Conservation (phyloP, 805 yeast species). For the Saccharomycopsis fibuligera region DNA sequence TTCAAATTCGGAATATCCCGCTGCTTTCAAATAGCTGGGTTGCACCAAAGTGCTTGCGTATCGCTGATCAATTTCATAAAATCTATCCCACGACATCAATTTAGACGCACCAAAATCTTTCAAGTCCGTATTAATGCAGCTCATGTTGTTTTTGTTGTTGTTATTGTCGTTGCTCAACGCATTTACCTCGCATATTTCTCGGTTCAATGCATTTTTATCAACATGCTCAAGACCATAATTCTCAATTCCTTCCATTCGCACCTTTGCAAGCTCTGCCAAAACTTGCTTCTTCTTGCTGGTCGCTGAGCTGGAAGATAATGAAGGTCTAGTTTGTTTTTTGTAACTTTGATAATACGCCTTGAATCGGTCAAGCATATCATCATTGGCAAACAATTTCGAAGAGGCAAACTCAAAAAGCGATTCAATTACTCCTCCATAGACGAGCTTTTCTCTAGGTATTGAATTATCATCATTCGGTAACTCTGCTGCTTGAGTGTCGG, state of each 20-base stretch:
- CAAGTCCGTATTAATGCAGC: too few species aligned
- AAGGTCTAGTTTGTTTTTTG: background rate
- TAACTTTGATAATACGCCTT: background rate
- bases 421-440: background rate
- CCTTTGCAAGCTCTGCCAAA: conserved; percentile 6
- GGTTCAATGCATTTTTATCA: conserved; percentile 10
- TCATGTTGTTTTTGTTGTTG: background rate
- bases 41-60: conserved; percentile 35
- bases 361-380: conserved; percentile 1
- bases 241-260: conserved; percentile 8
- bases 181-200: conserved; percentile 22
- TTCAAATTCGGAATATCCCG: conserved; percentile 25
- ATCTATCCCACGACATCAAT: conserved; percentile 32
- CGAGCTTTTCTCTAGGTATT: background rate
- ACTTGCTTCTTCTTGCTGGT: conserved; percentile 2
- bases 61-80: conserved; percentile 40
- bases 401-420: background rate
- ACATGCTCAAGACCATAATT: conserved; percentile 22
- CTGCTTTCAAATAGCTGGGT: conserved; percentile 32
- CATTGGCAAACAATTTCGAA: too few species aligned
- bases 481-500: background rate
- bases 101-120: conserved; percentile 31
- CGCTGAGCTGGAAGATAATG: background rate
- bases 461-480: background rate
- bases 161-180: conserved; percentile 13